Evolutionary conservation across 805 yeast species (phyloP), one percentile per base, ranked within the genome.

Genomic region (Schwanniomyces occidentalis): DNA sequence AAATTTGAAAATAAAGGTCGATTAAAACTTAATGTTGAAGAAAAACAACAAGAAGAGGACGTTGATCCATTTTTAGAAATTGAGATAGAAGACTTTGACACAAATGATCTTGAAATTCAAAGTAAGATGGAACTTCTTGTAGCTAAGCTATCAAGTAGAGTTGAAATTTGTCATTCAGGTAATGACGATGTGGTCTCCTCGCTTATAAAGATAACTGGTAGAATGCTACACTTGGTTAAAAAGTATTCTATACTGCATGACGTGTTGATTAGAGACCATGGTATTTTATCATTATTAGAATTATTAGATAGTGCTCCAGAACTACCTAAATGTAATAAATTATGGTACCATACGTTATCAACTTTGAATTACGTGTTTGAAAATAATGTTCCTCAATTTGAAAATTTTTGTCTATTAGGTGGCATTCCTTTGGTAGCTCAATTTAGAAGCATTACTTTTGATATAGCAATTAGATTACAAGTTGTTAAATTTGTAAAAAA

Each of bases 361-460:
- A 58, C 61, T 4, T 50, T 69, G 27, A 67, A 67, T 44, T 27
- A 45, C 24, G 48, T 68, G 2, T 65, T 69, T 38, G 60, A 54
- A 17, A 38, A 42, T 6, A 54, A 57, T 38, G 32, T 48, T 3
- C 44, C 48, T 9, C 66, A 59, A 31, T 56, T 67, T 40, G 74
- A 68, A 38, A 69, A 58, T 42, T 68, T 66, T 35, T 61, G 71
- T 27, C 49, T 69, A 23, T 42, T 69, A 17, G 74, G 74, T 4
- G 74, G 74, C 2, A 67, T 69, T 16, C 74, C 74, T 2, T 41
- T 54, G 20, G 50, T 68, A 8, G 64, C 67, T 3, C 66, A 63
- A 22, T 69, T 69, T 37, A 48, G 64, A 19, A 53, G 49, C 24
- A 49, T 48, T 13, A 45, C 61, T 2, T 62, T 52, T 35, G 64